These are phyloP conservation scores for Aspergillus arachidicola DNA, from an alignment of 2,329 filamentous ascomycete species.

Conservation along the genomic window DNA sequence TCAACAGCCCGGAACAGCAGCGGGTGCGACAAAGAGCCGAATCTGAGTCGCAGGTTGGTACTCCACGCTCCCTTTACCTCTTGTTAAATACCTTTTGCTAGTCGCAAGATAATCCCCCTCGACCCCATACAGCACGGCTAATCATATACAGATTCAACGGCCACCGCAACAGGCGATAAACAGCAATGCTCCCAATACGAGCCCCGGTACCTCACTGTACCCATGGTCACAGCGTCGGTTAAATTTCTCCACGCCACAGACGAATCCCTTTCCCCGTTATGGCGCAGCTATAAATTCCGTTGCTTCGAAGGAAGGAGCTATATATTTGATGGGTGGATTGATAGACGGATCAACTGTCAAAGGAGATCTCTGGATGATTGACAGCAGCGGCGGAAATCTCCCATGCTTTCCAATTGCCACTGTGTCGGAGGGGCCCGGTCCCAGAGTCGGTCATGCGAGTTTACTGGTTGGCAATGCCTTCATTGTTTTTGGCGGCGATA, in stretches of 20 bases:
- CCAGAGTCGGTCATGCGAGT: slow-evolving; percentile 91
- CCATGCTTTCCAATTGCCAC: slow-evolving; percentile 90
- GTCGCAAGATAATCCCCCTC: background rate
- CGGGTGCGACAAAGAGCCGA: slow-evolving; percentile 59
- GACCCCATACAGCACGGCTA: slow-evolving; percentile 3
- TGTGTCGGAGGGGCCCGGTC: slow-evolving; percentile 89
- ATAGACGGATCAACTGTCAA: slow-evolving; percentile 96
- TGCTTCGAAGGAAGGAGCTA: slow-evolving; percentile 93
- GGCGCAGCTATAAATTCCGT: slow-evolving; percentile 92
- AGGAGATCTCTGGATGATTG: slow-evolving; percentile 96
- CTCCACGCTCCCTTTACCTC: background rate
- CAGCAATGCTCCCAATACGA: slow-evolving; percentile 48
- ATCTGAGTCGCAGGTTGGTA: slow-evolving; percentile 58
- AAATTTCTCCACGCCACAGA: slow-evolving; percentile 78
- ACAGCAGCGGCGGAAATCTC: slow-evolving; percentile 78
- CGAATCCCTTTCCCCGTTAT: slow-evolving; percentile 92
- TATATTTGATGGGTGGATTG: slow-evolving; percentile 96
- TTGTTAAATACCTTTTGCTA: background rate
- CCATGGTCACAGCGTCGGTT: slow-evolving; percentile 92
- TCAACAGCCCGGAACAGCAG: slow-evolving; percentile 67
- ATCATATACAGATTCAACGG: slow-evolving; percentile 30
- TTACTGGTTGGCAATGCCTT: slow-evolving; percentile 96
- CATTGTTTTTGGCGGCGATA: slow-evolving; percentile 98
- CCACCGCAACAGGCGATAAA: slow-evolving; percentile 57
- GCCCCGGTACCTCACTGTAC: slow-evolving; percentile 79